Conservation (phyloP, 2,329 filamentous ascomycete species). For the Zarea fungicola region DNA sequence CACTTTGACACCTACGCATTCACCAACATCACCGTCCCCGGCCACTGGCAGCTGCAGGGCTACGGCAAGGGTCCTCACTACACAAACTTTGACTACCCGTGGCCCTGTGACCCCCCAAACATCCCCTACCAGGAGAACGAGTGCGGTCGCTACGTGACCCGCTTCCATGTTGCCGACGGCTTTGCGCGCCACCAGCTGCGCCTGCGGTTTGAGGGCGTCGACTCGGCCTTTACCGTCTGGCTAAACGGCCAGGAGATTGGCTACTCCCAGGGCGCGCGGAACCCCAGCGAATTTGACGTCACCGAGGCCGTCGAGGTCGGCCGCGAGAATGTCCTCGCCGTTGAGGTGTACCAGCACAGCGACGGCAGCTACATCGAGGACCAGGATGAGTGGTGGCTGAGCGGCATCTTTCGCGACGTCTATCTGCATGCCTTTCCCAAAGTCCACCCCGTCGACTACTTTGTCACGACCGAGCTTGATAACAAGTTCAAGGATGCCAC, state of each 20-base stretch:
- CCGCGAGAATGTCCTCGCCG: conserved; percentile 51
- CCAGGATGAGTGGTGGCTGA: conserved; percentile 65
- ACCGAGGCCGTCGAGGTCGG: conserved; percentile 42
- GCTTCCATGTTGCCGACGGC: conserved; percentile 46
- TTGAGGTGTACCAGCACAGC: conserved; percentile 67
- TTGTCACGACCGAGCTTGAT: conserved; percentile 51
- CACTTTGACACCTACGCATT: conserved; percentile 30
- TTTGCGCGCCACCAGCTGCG: conserved; percentile 51
- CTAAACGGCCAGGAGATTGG: conserved; percentile 63
- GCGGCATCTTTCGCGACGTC: conserved; percentile 65
- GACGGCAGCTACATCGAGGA: conserved; percentile 71
- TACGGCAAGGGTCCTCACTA: conserved; percentile 61
- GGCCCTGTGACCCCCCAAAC: conserved; percentile 61
- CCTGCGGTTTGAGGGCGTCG: conserved; percentile 70
- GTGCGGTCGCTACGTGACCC: conserved; percentile 56
- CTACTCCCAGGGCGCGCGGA: conserved; percentile 67
- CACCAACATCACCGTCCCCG: conserved; percentile 53
- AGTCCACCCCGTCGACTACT: conserved; percentile 51
- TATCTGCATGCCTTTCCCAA: conserved; percentile 57
- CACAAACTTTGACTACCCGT: conserved; percentile 64
- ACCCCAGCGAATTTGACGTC: conserved; percentile 69
- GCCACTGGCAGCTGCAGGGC: conserved; percentile 67
- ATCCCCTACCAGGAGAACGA: conserved; percentile 61
- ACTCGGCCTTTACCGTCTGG: conserved; percentile 67
- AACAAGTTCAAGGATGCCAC: conserved; percentile 47